These are phyloP conservation scores for Paragyromitra xinjiangensis DNA, from an alignment of 495 filamentous ascomycete genomes.

Conservation along the genomic window DNA sequence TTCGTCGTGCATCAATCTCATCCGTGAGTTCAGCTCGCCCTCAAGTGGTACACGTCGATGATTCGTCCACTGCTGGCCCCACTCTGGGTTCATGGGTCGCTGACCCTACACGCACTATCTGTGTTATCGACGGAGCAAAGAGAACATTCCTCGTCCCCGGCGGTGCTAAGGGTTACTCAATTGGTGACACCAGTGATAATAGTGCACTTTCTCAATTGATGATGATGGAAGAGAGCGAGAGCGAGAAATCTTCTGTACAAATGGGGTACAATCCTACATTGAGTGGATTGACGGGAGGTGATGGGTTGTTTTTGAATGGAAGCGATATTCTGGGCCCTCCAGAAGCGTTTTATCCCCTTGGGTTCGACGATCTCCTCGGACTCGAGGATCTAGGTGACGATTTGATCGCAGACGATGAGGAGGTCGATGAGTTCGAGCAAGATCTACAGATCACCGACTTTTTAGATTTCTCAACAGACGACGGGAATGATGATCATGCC, in stretches of 20 bases:
- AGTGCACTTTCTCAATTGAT: slow-evolving; percentile 37
- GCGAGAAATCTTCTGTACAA: slow-evolving; percentile 46
- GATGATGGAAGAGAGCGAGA: slow-evolving; percentile 54
- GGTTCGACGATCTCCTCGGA: slow-evolving; percentile 28
- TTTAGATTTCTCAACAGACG: slow-evolving; percentile 54
- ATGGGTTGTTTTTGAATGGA: slow-evolving; percentile 47
- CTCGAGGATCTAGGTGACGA: slow-evolving; percentile 43
- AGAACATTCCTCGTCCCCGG: slow-evolving; percentile 55
- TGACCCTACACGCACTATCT: slow-evolving; percentile 55
- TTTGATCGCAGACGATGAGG: slow-evolving; percentile 46
- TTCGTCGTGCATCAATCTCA: slow-evolving; percentile 52
- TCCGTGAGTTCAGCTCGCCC: slow-evolving; percentile 46
- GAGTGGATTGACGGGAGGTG: slow-evolving; percentile 39
- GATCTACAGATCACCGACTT: slow-evolving; percentile 53
- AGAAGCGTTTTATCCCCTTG: slow-evolving; percentile 45
- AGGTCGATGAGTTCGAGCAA: slow-evolving; percentile 54
- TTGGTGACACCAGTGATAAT: slow-evolving; percentile 27
- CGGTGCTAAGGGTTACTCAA: slow-evolving; percentile 23
- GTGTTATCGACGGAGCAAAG: slow-evolving; percentile 56
- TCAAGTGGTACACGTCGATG: slow-evolving; percentile 53
- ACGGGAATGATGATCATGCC: slow-evolving; percentile 37
- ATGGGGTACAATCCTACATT: slow-evolving; percentile 49
- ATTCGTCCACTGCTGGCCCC: slow-evolving; percentile 38
- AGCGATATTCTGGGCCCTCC: slow-evolving; percentile 39
- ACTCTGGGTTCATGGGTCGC: slow-evolving; percentile 55